Conservation (phyloP, 2,329 filamentous ascomycete species). For the Nigrospora oryzae region DNA sequence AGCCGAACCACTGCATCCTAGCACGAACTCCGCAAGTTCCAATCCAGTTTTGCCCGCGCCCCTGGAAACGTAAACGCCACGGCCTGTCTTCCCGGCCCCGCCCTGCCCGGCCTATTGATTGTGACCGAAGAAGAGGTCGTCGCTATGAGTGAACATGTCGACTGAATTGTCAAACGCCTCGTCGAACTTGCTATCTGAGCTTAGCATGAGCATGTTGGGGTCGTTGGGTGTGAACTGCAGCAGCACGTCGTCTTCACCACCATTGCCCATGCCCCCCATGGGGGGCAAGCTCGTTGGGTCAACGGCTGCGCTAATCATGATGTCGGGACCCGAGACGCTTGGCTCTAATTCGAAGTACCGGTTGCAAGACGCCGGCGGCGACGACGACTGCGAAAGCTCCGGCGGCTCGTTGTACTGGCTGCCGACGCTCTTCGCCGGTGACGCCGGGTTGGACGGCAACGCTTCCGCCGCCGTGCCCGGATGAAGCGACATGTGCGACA, state of each 20-base stretch:
- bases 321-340: slow-evolving; percentile 20
- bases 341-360: slow-evolving; percentile 39
- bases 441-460: slow-evolving; percentile 23
- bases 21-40: slow-evolving; percentile 2
- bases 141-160: slow-evolving; percentile 41
- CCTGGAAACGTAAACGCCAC: no score
- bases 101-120: slow-evolving; percentile 1
- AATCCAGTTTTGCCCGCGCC: no score
- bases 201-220: slow-evolving; percentile 38
- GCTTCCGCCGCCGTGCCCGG: slow-evolving; percentile 1
- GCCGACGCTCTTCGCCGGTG: slow-evolving; percentile 40
- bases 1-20: background rate
- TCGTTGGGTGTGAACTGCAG: slow-evolving; percentile 35
- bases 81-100: no score
- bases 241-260: slow-evolving; percentile 36
- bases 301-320: slow-evolving; percentile 22
- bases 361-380: slow-evolving; percentile 35
- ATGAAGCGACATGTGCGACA: slow-evolving; percentile 20
- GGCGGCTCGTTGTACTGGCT: slow-evolving; percentile 51
- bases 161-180: slow-evolving; percentile 41
- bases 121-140: slow-evolving; percentile 44
- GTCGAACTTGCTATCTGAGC: slow-evolving; percentile 36
- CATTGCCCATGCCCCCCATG: slow-evolving; percentile 13
- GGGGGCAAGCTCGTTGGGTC: slow-evolving; percentile 19
- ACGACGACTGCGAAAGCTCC: slow-evolving; percentile 52